Conservation (phyloP, 352 stramenopile genomes). For the Blastocystis sp. region DNA sequence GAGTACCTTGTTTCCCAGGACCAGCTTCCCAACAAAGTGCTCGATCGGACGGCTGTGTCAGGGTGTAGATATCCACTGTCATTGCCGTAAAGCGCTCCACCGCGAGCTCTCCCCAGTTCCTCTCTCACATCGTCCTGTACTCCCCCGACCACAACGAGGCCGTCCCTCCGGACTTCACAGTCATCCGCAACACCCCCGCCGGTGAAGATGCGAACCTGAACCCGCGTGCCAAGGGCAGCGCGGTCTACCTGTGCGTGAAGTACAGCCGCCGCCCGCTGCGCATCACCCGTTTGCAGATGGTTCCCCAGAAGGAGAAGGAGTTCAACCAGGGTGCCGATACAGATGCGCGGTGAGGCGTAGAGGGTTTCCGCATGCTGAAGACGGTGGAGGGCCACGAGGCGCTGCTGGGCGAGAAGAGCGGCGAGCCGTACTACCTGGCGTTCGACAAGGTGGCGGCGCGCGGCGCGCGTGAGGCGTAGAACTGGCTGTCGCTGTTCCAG, state of each 20-base stretch:
- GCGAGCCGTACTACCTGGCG: not conserved
- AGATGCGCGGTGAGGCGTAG: no score
- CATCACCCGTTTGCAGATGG: not conserved
- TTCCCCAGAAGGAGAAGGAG: not conserved
- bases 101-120: not conserved
- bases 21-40: not conserved
- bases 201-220: constrained; percentile 11
- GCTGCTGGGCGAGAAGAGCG: not conserved
- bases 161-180: constrained; percentile 8
- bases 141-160: not conserved
- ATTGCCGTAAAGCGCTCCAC: constrained; percentile 15
- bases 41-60: not conserved
- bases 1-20: not conserved
- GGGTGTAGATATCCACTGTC: not conserved
- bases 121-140: not conserved
- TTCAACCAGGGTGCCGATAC: not conserved
- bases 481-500: not conserved
- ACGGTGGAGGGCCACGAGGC: not conserved
- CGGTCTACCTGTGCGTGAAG: constrained; percentile 6
- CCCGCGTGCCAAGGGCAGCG: not conserved
- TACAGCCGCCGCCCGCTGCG: not conserved
- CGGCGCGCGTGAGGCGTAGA: no score
- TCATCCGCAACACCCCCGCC: not conserved
- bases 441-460: not conserved
- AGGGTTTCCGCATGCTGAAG: not conserved